A percentile compares a stretch with the other conserved stretches of the same genome.
Conservation (phyloP, 208 protist species). For the Crithidia mellificae region DNA sequence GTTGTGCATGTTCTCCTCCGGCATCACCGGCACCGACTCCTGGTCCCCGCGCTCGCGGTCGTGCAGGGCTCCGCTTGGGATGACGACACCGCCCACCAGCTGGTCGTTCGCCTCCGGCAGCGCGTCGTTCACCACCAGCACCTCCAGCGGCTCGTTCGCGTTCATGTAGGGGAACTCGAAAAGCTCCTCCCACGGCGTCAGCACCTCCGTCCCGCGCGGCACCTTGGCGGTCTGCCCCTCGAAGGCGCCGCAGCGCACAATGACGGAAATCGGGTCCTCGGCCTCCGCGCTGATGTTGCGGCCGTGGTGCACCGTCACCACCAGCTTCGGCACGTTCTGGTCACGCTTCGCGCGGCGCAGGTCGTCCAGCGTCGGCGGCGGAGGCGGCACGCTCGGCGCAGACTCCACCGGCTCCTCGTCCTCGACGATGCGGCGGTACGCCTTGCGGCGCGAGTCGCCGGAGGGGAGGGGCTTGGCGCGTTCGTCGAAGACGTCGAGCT, state of each 20-base stretch:
- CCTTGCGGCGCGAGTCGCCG: constrained; percentile 38
- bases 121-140: constrained; percentile 81
- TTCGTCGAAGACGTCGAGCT: constrained; percentile 91
- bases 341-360: constrained; percentile 51
- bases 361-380: constrained; percentile 71
- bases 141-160: constrained; percentile 73
- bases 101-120: constrained; percentile 60
- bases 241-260: constrained; percentile 88
- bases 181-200: constrained; percentile 86
- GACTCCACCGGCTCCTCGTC: constrained; percentile 43
- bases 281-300: constrained; percentile 63
- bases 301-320: constrained; percentile 89
- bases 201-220: constrained; percentile 58
- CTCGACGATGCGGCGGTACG: constrained; percentile 42
- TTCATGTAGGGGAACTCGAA: constrained; percentile 90
- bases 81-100: constrained; percentile 70
- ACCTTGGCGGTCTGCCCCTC: constrained; percentile 88
- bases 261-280: constrained; percentile 71
- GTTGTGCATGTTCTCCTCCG: constrained; percentile 59
- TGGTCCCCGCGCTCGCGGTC: constrained; percentile 74
- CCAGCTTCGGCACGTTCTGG: constrained; percentile 60
- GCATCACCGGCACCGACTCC: constrained; percentile 73
- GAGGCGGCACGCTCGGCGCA: constrained; percentile 53
- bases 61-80: constrained; percentile 68
- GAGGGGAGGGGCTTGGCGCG: constrained; percentile 66